Base-by-base conservation (phyloP, 75 land plant species). In the Cunninghamia lanceolata region DNA sequence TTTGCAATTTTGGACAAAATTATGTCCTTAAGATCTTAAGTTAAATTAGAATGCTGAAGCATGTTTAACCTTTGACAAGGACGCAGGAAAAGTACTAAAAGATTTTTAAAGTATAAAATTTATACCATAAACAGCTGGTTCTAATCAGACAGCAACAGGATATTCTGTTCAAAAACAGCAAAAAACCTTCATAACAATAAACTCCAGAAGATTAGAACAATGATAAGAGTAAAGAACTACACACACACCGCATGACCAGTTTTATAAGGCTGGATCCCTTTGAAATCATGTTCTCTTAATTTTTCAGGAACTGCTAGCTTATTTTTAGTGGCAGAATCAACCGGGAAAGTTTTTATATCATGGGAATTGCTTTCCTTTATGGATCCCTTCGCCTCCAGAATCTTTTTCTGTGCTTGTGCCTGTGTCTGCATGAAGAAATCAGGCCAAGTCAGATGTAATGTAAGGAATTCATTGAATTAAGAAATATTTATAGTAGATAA, bases 361-460 rank as follows among this genome's bases (percentile, higher is more conserved):
- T 42, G 19, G 13, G 85, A 74, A 19, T 84, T 46, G 30, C 45
- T 47, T 0, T 83, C 35, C 30, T 54, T 84, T 28, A 13, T 74
- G 25, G 52, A 71, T 45, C 54, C 89, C 40, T 77, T 88, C 16
- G 9, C 84, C 88, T 92, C 93, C 88, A 92, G 54, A 34, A 89
- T 86, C 47, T 86, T 89, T 63, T 85, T 87, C 75, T 92, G 89
- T 54, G 92, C 94, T 88, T 92, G 94, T 54, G 92, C 89, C 39
- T 93, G 94, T 5, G 94, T 93, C 94, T 93, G 77, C 35, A 86
- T 43, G 21, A 53, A 83, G n/a, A 9, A 35, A 83, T 43, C 46
- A 45, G 82, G 30, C 15, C 42, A 80, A 43, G 11, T 80, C 15
- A 80, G 15, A 80, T 28, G 3, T 25, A n/a, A 13, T 43, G 6